These are phyloP conservation scores for Schwanniomyces occidentalis DNA, from an alignment of 805 yeast species.

Conservation along the genomic window DNA sequence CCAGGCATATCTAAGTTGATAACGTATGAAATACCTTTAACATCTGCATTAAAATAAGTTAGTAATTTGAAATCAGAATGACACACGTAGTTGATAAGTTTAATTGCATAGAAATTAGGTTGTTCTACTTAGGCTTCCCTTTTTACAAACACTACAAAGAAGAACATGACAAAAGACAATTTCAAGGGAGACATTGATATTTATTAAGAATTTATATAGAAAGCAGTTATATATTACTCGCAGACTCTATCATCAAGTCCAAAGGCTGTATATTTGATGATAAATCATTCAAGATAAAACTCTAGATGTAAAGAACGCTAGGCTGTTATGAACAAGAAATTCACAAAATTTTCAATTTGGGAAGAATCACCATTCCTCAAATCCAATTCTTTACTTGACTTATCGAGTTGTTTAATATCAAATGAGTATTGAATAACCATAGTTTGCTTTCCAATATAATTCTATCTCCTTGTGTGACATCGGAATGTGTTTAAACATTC, in stretches of 20 bases:
- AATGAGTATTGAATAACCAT: conserved; percentile 5
- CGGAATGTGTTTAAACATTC: conserved; percentile 4
- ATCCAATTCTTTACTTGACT: conserved; percentile 1
- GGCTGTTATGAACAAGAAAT: background rate
- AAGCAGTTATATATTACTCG: conserved; percentile 8
- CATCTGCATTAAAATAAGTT: conserved; percentile 56
- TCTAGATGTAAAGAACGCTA: background rate
- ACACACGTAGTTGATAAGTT: conserved; percentile 1
- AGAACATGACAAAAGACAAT: conserved; percentile 6
- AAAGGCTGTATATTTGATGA: conserved; percentile 2
- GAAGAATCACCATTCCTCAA: too few relatives aligned
- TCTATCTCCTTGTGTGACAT: conserved; percentile 2
- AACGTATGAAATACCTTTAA: conserved; percentile 93
- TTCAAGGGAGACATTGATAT: conserved; percentile 7
- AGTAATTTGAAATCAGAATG: too few relatives aligned
- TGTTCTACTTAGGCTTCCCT: conserved; percentile 1
- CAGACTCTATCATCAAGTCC: conserved; percentile 5
- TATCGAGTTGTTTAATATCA: conserved; percentile 4
- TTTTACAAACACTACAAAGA: conserved; percentile 5
- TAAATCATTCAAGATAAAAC: conserved; percentile 2
- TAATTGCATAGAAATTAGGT: conserved; percentile 2
- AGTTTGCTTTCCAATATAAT: conserved; percentile 4
- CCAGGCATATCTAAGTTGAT: conserved; percentile 97
- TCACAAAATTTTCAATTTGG: background rate
- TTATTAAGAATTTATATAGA: conserved; percentile 11